These are phyloP conservation scores for Ascoidea asiatica DNA, from an alignment of 805 yeast genomes.

Conservation along the genomic window DNA sequence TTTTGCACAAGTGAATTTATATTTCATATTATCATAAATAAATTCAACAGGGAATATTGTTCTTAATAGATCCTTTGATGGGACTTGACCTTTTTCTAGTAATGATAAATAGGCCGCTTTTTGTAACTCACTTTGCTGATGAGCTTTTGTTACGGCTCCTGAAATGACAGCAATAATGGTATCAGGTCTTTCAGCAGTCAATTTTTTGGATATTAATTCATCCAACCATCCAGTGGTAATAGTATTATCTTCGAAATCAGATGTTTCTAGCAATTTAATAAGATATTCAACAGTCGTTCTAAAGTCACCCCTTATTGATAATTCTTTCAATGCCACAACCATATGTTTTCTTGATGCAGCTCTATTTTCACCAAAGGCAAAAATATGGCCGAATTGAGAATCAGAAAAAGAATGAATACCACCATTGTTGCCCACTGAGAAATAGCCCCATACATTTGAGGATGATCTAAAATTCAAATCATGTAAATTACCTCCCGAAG, in stretches of 20 bases:
- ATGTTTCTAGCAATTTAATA: constrained; percentile 89
- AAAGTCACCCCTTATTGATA: constrained; percentile 96
- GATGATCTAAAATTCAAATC: constrained; percentile 95
- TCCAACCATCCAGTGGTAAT: constrained; percentile 99
- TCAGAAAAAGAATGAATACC: constrained; percentile 96
- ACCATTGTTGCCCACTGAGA: constrained; percentile 92
- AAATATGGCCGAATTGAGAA: constrained; percentile 97
- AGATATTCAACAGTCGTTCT: constrained; percentile 96
- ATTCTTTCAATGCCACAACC: constrained; percentile 96
- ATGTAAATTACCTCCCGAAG: constrained; percentile 92
- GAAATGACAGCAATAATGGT: constrained; percentile 80
- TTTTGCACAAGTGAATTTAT: constrained; percentile 91
- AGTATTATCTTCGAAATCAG: constrained; percentile 90
- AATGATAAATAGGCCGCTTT: constrained; percentile 56
- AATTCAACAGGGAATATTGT: constrained; percentile 89
- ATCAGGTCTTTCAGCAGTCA: constrained; percentile 97
- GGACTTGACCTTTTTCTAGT: constrained; percentile 94
- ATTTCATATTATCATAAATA: constrained; percentile 86
- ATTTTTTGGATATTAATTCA: constrained; percentile 81
- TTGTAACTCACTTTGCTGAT: constrained; percentile 59
- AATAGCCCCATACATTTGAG: constrained; percentile 99
- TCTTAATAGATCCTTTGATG: constrained; percentile 65
- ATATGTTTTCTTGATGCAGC: constrained; percentile 96
- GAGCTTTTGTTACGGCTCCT: constrained; percentile 97
- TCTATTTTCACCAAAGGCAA: constrained; percentile 98